Evolutionary conservation across 2,329 filamentous ascomycete species (phyloP).

Genomic region (Cadophora sp.): DNA sequence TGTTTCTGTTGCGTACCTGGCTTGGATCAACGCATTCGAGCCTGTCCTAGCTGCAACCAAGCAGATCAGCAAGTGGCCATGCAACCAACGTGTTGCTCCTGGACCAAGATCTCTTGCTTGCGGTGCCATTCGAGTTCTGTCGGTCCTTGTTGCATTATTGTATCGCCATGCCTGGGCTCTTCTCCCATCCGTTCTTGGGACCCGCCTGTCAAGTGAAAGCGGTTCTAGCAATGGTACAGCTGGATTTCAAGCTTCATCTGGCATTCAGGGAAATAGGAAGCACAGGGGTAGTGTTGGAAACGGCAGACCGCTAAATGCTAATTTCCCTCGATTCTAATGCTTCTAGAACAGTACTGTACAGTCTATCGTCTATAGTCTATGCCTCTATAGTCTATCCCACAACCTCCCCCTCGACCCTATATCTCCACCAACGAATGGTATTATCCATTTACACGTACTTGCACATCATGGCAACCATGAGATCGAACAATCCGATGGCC

Average conservation of each 20-base stretch:
- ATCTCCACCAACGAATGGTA: constrained; percentile 14
- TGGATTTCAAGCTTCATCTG: background rate
- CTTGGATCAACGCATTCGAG: background rate
- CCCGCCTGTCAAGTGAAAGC: background rate
- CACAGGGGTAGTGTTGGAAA: background rate
- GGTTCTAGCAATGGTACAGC: background rate
- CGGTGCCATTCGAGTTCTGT: background rate
- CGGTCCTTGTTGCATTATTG: background rate
- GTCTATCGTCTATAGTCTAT: constrained; percentile 32
- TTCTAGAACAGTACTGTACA: constrained; percentile 33
- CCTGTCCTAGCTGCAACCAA: background rate
- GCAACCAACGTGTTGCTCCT: too few relatives aligned
- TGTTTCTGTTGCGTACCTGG: too few relatives aligned
- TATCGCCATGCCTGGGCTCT: background rate
- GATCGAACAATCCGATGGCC: constrained; percentile 87
- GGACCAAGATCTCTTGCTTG: too few relatives aligned
- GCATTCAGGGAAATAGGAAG: background rate
- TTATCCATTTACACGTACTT: constrained; percentile 67
- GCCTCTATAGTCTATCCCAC: constrained; percentile 22
- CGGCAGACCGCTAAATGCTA: constrained; percentile 12
- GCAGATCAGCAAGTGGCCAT: background rate
- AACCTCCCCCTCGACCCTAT: constrained; percentile 1
- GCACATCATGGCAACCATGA: constrained; percentile 94
- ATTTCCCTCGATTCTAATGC: constrained; percentile 29
- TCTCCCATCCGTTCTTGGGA: background rate